Percentiles rank a stretch among this genome's conserved stretches.
Evolutionary conservation across 495 filamentous ascomycete genomes (phyloP).

Genomic region (Penicillium cinerascens): DNA sequence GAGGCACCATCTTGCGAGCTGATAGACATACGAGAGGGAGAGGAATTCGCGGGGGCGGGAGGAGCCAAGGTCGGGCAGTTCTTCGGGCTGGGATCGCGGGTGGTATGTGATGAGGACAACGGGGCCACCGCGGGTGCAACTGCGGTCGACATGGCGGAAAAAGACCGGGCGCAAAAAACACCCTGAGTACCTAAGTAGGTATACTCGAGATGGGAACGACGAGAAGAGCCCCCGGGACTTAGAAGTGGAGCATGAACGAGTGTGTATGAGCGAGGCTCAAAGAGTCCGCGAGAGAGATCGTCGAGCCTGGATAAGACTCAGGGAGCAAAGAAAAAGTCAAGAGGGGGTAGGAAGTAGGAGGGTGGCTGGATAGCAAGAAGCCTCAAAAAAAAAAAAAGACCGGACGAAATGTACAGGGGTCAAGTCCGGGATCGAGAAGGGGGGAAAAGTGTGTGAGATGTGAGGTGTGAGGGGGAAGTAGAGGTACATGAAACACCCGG

Average conservation of each 20-base stretch:
- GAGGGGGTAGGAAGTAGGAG: neutral
- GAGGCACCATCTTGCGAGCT: slow-evolving; percentile 38
- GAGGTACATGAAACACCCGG: neutral
- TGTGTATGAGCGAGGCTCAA: neutral
- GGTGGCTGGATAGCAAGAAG: too few species aligned
- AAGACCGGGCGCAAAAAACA: neutral
- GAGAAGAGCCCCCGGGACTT: neutral
- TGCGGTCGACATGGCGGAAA: slow-evolving; percentile 47
- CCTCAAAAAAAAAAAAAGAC: neutral
- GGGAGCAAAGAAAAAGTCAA: neutral
- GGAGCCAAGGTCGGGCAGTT: slow-evolving; percentile 43
- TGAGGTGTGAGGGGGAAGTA: slow-evolving; percentile 10
- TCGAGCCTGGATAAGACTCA: slow-evolving; percentile 4
- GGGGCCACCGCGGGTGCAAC: slow-evolving; percentile 48
- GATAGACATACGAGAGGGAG: slow-evolving; percentile 35
- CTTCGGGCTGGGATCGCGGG: slow-evolving; percentile 48
- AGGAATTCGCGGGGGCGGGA: slow-evolving; percentile 31
- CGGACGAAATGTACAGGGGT: neutral
- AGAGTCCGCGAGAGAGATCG: slow-evolving; percentile 8
- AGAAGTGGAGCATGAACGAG: neutral
- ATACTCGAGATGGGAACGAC: neutral
- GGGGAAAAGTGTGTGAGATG: slow-evolving; percentile 8
- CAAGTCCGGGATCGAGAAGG: slow-evolving; percentile 14
- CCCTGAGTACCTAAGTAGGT: neutral
- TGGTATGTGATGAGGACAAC: slow-evolving; percentile 46